Evolutionary conservation across 495 filamentous ascomycete genomes (phyloP).

Genomic region (Penicillium taxi): DNA sequence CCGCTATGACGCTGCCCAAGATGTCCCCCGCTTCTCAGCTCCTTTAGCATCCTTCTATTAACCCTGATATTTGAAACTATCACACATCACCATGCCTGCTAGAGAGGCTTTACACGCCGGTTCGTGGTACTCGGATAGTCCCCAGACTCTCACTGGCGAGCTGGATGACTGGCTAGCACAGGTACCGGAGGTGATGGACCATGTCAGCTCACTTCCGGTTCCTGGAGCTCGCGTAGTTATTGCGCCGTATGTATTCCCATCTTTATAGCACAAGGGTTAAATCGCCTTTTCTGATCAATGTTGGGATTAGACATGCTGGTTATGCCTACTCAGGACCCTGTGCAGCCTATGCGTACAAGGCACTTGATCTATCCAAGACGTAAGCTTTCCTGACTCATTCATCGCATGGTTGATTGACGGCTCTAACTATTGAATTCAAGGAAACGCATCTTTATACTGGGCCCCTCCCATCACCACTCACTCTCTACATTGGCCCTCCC

Average conservation of each 20-base stretch:
- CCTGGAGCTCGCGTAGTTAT: slow-evolving; percentile 82
- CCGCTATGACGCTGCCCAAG: slow-evolving; percentile 13
- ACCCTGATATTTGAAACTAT: background rate
- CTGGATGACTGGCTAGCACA: slow-evolving; percentile 71
- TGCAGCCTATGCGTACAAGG: slow-evolving; percentile 91
- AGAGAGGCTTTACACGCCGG: slow-evolving; percentile 65
- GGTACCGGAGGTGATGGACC: slow-evolving; percentile 58
- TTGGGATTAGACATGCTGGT: slow-evolving; percentile 68
- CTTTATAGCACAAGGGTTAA: background rate
- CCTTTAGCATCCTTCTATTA: slow-evolving; percentile 5
- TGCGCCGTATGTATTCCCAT: slow-evolving; percentile 68
- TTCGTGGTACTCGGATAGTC: slow-evolving; percentile 75
- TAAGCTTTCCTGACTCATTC: slow-evolving; percentile 26
- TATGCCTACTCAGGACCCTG: slow-evolving; percentile 92
- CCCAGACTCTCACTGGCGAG: slow-evolving; percentile 52
- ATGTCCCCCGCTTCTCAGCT: slow-evolving; percentile 20
- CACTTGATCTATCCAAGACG: slow-evolving; percentile 75
- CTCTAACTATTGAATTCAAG: slow-evolving; percentile 27
- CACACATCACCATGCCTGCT: slow-evolving; percentile 40
- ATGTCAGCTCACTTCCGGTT: slow-evolving; percentile 54
- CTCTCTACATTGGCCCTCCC: slow-evolving; percentile 72
- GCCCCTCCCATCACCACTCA: slow-evolving; percentile 85
- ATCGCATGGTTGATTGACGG: background rate
- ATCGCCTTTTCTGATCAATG: background rate
- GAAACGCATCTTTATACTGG: slow-evolving; percentile 88